Base-by-base conservation (phyloP, 2,329 filamentous ascomycete genomes). In the Cladorrhinum sp. region DNA sequence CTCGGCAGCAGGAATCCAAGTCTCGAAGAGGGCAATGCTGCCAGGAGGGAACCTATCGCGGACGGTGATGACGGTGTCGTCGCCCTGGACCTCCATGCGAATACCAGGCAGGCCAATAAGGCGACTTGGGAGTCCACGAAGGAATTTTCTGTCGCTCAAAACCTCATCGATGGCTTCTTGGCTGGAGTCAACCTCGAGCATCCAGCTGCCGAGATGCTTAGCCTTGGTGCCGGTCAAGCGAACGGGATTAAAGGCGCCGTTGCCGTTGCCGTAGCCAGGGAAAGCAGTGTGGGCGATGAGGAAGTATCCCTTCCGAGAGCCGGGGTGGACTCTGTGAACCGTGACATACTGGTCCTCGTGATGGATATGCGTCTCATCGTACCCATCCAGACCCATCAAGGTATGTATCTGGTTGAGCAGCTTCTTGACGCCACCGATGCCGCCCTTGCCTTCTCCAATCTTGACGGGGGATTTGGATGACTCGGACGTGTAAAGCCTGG, bases 281-380 rank as follows among this genome's bases (percentile, higher is more conserved):
- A 94, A 99, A 0, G 96, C 95, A 3, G 95, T 98, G 70, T 98
- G 95, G 0, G 96, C 94, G 68, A 99, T 93, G 52, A 98, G 79
- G 75, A 98, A 97, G 74, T 96, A 94, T 0, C 95, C 95, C 73
- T 95, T 96, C 61, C 95, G 85, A 1, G 91, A 96, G 71, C 91
- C 87, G 0, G 94, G 95, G 71, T 99, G 93, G 2, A 98, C 92
- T 64, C 96, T 84, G 73, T 99, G 95, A 6, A 99, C 92, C 0
- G 95, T 99, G 70, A 99, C 90, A 72, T 96, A 97, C 73, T 99
- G 90, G 59, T 91, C 90, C 65, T 98, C 93, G 72, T 99, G 95
- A 71, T 99, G 94, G 57, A 99, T 92, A 71, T 97, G 94, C 7
- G 92, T 96, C 75, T 99, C 95, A 59, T 93, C 89, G 71, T 96